A percentile compares a stretch with the other conserved stretches of the same genome.
phyloP scores from a whole-genome alignment of 108 stramenopile species.

The Mediolabrus comicus region DNA sequence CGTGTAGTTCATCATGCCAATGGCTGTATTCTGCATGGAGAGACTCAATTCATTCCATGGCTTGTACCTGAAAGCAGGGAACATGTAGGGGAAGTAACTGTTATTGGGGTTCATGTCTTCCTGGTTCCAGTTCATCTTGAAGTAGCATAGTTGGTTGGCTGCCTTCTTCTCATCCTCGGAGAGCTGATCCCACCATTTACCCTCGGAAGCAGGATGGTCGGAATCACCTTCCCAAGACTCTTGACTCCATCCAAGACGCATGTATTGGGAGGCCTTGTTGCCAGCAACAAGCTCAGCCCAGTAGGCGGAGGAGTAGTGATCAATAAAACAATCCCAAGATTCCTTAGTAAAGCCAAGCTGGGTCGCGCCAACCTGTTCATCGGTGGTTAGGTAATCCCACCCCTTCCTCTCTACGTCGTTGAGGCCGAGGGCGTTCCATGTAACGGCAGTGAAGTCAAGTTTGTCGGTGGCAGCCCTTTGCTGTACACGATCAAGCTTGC shows the following conservation, averaged over 20 bases:
- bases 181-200: slow-evolving; percentile 42
- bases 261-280: not conserved
- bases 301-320: slow-evolving; percentile 11
- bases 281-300: not conserved
- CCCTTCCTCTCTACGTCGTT: slow-evolving; percentile 21
- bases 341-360: slow-evolving; percentile 36
- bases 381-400: slow-evolving; percentile 22
- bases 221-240: slow-evolving; percentile 25
- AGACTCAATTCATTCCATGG: slow-evolving; percentile 38
- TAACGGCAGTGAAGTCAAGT: slow-evolving; percentile 22
- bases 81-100: slow-evolving; percentile 27
- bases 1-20: slow-evolving; percentile 28
- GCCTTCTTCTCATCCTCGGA: slow-evolving; percentile 24
- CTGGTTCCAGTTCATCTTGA: slow-evolving; percentile 49
- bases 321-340: slow-evolving; percentile 51
- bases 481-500: slow-evolving; percentile 12
- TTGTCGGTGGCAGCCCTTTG: slow-evolving; percentile 27
- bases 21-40: slow-evolving; percentile 10
- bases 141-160: slow-evolving; percentile 47
- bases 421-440: slow-evolving; percentile 38
- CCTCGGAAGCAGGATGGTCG: slow-evolving; percentile 25
- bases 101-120: slow-evolving; percentile 43
- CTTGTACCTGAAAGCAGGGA: slow-evolving; percentile 40
- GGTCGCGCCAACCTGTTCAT: slow-evolving; percentile 22
- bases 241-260: slow-evolving; percentile 42